Conservation (phyloP, 2,329 filamentous ascomycete species). For the Whalleya microplaca region DNA sequence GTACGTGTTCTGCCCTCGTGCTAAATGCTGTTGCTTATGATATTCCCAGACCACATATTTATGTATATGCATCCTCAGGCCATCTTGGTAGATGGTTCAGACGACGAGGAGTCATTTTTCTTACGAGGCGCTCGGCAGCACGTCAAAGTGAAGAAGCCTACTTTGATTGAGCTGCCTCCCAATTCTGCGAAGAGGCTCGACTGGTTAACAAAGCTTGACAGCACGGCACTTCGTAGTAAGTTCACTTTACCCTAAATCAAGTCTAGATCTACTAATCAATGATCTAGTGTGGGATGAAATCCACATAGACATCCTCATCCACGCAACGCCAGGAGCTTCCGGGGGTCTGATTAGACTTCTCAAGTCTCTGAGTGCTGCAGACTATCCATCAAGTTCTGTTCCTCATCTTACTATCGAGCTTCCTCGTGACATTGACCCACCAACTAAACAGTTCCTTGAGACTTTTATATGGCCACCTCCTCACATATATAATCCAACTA, state of each 20-base stretch:
- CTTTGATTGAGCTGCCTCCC: constrained; percentile 76
- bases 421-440: constrained; percentile 68
- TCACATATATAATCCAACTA: constrained; percentile 41
- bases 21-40: constrained; percentile 23
- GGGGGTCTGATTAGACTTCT: constrained; percentile 79
- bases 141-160: constrained; percentile 52
- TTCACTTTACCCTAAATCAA: background rate
- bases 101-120: constrained; percentile 71
- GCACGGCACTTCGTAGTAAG: constrained; percentile 67
- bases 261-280: constrained; percentile 25
- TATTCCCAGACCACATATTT: constrained; percentile 64
- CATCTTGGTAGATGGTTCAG: constrained; percentile 70
- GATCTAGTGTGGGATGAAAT: constrained; percentile 74
- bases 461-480: constrained; percentile 69
- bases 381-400: constrained; percentile 70
- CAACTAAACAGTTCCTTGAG: constrained; percentile 65
- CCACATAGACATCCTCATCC: constrained; percentile 81
- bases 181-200: constrained; percentile 64
- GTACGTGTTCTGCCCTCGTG: constrained; percentile 41
- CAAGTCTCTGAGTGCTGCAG: constrained; percentile 72
- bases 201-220: constrained; percentile 82
- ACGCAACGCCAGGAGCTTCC: constrained; percentile 70
- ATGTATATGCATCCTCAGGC: constrained; percentile 77
- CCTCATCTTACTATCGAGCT: constrained; percentile 87
- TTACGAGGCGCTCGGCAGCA: constrained; percentile 61